Base-by-base conservation (phyloP, 1,284 basidiomycete genomes). In the Irpex lacteus region DNA sequence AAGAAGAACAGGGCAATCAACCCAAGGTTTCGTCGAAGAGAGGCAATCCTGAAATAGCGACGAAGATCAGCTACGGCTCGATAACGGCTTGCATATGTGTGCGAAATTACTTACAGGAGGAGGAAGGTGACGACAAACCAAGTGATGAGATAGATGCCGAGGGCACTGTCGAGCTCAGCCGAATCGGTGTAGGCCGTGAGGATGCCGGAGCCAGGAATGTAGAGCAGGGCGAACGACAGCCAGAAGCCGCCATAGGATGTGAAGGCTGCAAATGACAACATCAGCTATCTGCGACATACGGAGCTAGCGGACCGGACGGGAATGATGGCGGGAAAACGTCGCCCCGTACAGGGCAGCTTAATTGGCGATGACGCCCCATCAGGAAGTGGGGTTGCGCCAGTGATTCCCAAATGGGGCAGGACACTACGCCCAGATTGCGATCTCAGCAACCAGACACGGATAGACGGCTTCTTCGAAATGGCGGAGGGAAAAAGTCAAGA, bases 221-320 rank as follows among this genome's bases (percentile, higher is more conserved):
- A 76, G 66, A 91, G 84, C 0, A 84, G 80, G 6, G 84, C 89
- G 63, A 86, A 94, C 3, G 90, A 92, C 76, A 94, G 77, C 92
- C 92, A 94, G 81, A 95, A 95, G 1, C 86, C 88, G 63, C 92
- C 94, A 70, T 92, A 96, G 1, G 88, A 88, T 0, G 88, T 80
- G 81, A 95, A 95, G 0, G 93, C 95, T 82, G 84, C 79, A 44
- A 55, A 56, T 32, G 19, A 60, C 60, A 21, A 26, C 53, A 15
- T 38, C 9, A 61, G 60, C 18, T 57, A 60, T 44, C 5, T 9
- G 13, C 8, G 9, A n/a, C 7, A 4, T 9, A 44, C 8, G 18
- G 34, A 44, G 1, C 50, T 15, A 56, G 18, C 52, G 60, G 26
- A 15, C 40, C 44, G 40, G 44, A 54, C 18, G 49, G 47, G 52